These are phyloP conservation scores for Ballota nigra DNA, from an alignment of 257 asterid genomes.

Conservation along the genomic window DNA sequence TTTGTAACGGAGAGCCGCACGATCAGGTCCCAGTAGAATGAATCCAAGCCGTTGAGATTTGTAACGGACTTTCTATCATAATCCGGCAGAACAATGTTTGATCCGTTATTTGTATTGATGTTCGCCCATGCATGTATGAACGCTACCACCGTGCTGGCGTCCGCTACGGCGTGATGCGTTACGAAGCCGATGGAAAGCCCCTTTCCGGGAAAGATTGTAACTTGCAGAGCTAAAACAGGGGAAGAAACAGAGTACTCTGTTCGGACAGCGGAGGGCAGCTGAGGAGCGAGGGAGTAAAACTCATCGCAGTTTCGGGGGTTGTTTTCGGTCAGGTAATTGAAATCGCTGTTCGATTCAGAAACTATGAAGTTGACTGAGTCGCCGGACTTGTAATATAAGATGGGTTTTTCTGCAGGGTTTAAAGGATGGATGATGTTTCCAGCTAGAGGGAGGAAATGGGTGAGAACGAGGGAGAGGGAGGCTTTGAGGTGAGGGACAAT, in stretches of 20 bases:
- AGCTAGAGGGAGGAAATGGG: slow-evolving; percentile 20
- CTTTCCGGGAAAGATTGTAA: slow-evolving; percentile 30
- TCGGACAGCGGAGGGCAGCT: neutral
- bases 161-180: slow-evolving; percentile 15
- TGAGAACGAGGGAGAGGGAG: neutral
- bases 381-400: neutral
- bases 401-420: neutral
- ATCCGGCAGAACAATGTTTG: too few species aligned
- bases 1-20: too few species aligned
- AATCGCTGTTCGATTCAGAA: too few species aligned
- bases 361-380: too few species aligned
- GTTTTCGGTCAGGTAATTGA: too few species aligned
- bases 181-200: slow-evolving; percentile 33
- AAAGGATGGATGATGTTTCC: slow-evolving; percentile 28
- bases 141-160: neutral
- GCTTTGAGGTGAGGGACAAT: neutral
- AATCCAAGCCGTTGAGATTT: neutral
- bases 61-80: too few species aligned
- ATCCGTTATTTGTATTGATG: neutral
- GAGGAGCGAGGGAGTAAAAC: slow-evolving; percentile 18
- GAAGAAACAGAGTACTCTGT: neutral
- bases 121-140: slow-evolving; percentile 21
- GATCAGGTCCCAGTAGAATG: too few species aligned
- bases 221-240: slow-evolving; percentile 34
- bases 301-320: neutral